phyloP scores from a whole-genome alignment of 2,329 filamentous ascomycete species.

The Alternaria sp. region DNA sequence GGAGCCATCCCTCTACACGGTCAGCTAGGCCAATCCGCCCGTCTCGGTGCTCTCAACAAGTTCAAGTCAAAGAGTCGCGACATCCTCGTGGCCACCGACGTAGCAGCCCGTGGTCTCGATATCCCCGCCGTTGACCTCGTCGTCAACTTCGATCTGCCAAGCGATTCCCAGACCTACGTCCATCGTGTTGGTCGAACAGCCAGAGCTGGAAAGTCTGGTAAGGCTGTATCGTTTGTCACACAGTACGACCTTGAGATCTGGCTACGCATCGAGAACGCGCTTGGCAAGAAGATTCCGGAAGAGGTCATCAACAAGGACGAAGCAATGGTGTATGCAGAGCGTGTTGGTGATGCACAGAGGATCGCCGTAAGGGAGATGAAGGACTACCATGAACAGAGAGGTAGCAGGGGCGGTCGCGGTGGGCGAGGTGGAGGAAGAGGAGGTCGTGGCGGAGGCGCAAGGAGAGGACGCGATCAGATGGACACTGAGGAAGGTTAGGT shows the following conservation, averaged over 20 bases:
- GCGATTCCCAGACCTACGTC: slow-evolving; percentile 88
- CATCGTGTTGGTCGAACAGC: slow-evolving; percentile 90
- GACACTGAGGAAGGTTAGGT: slow-evolving; percentile 74
- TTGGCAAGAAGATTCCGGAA: slow-evolving; percentile 78
- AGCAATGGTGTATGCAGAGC: slow-evolving; percentile 79
- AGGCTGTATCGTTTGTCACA: slow-evolving; percentile 81
- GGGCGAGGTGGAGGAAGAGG: slow-evolving; percentile 37
- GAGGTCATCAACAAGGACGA: slow-evolving; percentile 79
- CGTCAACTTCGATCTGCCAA: slow-evolving; percentile 83
- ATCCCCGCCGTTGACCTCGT: slow-evolving; percentile 91
- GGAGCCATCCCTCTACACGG: slow-evolving; percentile 92
- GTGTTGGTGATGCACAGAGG: slow-evolving; percentile 84
- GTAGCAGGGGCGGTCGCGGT: slow-evolving; percentile 61
- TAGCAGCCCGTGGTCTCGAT: slow-evolving; percentile 91
- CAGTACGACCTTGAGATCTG: slow-evolving; percentile 88
- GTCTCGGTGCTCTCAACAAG: slow-evolving; percentile 87
- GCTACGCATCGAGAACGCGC: slow-evolving; percentile 79
- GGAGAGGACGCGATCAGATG: slow-evolving; percentile 70
- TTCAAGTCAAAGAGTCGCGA: slow-evolving; percentile 82
- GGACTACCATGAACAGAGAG: slow-evolving; percentile 73
- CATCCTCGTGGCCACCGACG: slow-evolving; percentile 91
- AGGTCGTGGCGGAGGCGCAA: slow-evolving; percentile 41
- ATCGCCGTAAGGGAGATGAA: slow-evolving; percentile 84
- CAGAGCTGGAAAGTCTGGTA: slow-evolving; percentile 82
- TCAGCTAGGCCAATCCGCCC: slow-evolving; percentile 85